Evolutionary conservation across 805 yeast species (phyloP), one percentile per base, ranked within the genome.

Genomic region (Grigorovia yakushimaensis): DNA sequence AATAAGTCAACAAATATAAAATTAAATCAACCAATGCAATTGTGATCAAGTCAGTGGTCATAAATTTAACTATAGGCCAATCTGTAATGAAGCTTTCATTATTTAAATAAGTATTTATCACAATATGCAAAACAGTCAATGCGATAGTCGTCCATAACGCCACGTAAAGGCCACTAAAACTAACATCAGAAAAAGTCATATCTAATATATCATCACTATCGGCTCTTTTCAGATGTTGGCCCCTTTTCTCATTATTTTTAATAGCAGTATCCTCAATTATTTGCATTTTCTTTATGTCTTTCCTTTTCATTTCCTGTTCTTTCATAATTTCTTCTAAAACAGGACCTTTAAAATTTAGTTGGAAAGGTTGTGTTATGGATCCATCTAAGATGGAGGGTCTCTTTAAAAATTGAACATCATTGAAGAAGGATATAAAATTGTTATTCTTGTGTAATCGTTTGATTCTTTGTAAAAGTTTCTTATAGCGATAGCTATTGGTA

Each of bases 151-250:
- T 67, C 96, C 96, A 87, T 51, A 80, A 78, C 43, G 88, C 73
- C 5, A 87, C 82, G 62, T 80, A 91, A 50, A 93, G 74, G 2
- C 98, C 98, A 54, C 77, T 79, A 61, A 86, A 88, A 47, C 56
- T 58, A 11, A 65, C 54, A 10, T 27, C 43, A 11, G 42, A 21
- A 19, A 27, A 20, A 27, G 23, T 27, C 27, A 44, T 30, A 42
- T 42, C 39, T n/a, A 30, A 30, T 13, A 42, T 42, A 7, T 42
- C 44, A 8, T 30, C 10, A 20, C 27, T 30, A 19, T 42, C 30
- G 33, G 37, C 33, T 15, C 19, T 8, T 20, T 22, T 42, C 30
- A 42, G 33, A 42, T 33, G 19, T 13, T 10, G 15, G 10, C 11
- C 21, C 5, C n/a, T 20, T 19, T n/a, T 3, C 3, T 13, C 11